Percentiles rank a stretch among this genome's conserved stretches.
phyloP scores from a whole-genome alignment of 1,139 yeast species.

The Taphrina pruni region DNA sequence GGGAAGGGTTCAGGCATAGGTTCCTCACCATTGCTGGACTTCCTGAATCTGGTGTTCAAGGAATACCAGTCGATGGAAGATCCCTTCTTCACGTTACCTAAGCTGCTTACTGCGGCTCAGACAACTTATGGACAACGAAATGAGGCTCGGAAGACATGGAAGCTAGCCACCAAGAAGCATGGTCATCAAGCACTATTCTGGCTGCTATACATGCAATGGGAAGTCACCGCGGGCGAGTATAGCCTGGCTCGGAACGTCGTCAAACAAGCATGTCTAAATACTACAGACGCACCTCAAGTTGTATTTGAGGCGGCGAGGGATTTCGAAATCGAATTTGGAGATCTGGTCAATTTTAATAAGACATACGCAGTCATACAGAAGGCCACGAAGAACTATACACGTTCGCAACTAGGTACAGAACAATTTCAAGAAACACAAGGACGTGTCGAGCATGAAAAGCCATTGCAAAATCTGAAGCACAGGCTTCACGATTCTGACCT shows the following conservation, averaged over 20 bases:
- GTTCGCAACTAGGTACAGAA: not conserved
- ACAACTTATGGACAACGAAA: conserved; percentile 41
- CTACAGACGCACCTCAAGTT: conserved; percentile 61
- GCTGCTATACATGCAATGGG: conserved; percentile 58
- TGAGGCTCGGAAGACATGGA: conserved; percentile 51
- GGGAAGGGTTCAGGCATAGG: not conserved
- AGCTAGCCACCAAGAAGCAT: conserved; percentile 51
- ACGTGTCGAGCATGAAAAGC: too few species aligned
- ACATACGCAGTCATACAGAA: conserved; percentile 46
- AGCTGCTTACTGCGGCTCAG: conserved; percentile 21
- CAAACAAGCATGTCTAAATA: conserved; percentile 50
- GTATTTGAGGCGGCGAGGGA: conserved; percentile 58
- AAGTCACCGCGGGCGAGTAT: conserved; percentile 50
- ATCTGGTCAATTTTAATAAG: conserved; percentile 48
- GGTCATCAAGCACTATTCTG: conserved; percentile 58
- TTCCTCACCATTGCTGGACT: not conserved
- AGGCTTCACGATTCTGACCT: not conserved
- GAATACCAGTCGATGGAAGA: conserved; percentile 2
- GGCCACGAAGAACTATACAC: conserved; percentile 4
- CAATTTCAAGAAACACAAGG: too few species aligned
- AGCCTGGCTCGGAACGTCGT: conserved; percentile 49
- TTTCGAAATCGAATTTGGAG: conserved; percentile 56
- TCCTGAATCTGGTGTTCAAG: not conserved
- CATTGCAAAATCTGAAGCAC: not conserved
- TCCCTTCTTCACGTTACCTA: conserved; percentile 19